Evolutionary conservation across 352 stramenopile genomes (phyloP).

Genomic region (Phytophthora fragariae): DNA sequence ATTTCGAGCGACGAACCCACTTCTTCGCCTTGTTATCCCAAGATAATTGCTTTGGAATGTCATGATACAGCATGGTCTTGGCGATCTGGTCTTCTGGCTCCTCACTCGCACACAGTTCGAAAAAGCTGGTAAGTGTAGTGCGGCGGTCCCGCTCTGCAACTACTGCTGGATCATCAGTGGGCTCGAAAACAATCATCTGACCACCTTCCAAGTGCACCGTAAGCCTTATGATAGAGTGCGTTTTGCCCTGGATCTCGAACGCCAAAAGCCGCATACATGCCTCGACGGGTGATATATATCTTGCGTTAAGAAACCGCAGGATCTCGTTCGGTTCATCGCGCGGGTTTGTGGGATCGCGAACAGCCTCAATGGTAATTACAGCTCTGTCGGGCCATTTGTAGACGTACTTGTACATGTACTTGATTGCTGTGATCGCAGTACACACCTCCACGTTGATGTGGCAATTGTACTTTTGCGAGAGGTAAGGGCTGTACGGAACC

Average conservation of each 20-base stretch:
- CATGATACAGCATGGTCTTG: constrained; percentile 22
- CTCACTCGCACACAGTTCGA: constrained; percentile 19
- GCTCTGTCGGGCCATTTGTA: not conserved
- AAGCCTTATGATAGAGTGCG: constrained; percentile 24
- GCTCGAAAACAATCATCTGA: not conserved
- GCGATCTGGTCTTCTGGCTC: constrained; percentile 12
- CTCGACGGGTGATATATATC: not conserved
- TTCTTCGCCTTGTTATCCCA: not conserved
- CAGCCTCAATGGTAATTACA: not conserved
- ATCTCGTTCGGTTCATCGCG: not conserved
- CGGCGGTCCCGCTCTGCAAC: not conserved
- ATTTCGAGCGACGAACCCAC: constrained; percentile 22
- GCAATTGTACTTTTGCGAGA: too few relatives aligned
- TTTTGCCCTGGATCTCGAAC: not conserved
- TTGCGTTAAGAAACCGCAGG: not conserved
- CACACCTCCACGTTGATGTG: too few relatives aligned
- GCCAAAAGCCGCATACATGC: not conserved
- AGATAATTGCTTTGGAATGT: constrained; percentile 21
- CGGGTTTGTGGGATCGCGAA: not conserved
- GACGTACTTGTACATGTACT: too few relatives aligned
- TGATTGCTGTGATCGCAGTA: too few relatives aligned
- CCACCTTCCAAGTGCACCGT: constrained; percentile 3
- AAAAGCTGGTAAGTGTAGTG: constrained; percentile 5
- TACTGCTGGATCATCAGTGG: not conserved
- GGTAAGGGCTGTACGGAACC: too few relatives aligned